Conservation (phyloP, 192 early-diverging fungal genomes). For the Jimgerdemannia flammicorona region DNA sequence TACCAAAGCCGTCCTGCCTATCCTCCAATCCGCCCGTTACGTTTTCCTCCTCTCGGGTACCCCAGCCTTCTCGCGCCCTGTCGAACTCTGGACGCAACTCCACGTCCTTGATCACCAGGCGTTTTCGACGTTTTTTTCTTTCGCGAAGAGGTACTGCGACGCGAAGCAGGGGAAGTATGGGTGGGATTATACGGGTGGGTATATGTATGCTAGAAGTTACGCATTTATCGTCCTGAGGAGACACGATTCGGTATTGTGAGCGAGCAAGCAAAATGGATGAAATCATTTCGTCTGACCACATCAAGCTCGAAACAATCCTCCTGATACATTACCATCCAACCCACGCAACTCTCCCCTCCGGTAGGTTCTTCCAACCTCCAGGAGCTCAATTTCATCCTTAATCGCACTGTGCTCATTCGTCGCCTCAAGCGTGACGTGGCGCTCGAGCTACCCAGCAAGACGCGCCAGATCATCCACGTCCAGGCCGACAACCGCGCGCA, state of each 20-base stretch:
- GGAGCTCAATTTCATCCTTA: conserved; percentile 40
- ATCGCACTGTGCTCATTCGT: conserved; percentile 40
- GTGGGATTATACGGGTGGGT: conserved; percentile 35
- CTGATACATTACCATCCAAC: not conserved
- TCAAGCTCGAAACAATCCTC: not conserved
- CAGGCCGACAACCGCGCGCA: conserved; percentile 9
- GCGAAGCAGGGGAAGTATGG: conserved; percentile 21
- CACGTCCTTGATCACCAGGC: conserved; percentile 9
- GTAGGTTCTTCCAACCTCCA: conserved; percentile 30
- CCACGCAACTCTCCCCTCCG: not conserved
- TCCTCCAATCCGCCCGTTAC: conserved; percentile 21
- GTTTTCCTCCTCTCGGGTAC: conserved; percentile 11
- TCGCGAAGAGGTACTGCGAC: conserved; percentile 31
- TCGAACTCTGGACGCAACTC: conserved; percentile 13
- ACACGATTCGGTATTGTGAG: not conserved
- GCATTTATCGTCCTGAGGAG: conserved; percentile 1
- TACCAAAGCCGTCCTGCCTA: conserved; percentile 28
- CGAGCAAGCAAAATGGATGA: not conserved
- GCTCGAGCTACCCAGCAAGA: conserved; percentile 35
- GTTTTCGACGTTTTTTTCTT: conserved; percentile 16
- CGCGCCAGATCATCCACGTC: conserved; percentile 32
- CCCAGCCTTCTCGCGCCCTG: conserved; percentile 5
- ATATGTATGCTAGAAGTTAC: not conserved
- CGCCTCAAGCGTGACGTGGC: conserved; percentile 43
- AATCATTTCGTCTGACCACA: not conserved